phyloP scores from a whole-genome alignment of 2,329 filamentous ascomycete genomes.

The Calonectria pauciramosa region DNA sequence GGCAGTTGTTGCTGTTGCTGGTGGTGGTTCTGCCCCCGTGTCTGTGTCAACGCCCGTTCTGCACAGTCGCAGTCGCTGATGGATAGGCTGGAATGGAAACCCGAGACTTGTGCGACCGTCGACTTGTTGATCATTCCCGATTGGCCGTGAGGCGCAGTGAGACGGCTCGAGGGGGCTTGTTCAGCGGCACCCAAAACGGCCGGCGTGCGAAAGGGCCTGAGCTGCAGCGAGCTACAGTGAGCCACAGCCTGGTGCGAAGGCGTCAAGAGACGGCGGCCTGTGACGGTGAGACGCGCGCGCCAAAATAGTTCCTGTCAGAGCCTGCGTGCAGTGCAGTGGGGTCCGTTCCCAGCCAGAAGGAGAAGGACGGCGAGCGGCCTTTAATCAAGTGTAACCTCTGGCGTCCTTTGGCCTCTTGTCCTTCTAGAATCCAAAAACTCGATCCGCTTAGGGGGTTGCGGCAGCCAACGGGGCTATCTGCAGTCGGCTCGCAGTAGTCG shows the following conservation, averaged over 20 bases:
- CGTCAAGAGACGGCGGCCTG: conserved; percentile 9
- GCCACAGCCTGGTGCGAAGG: conserved; percentile 6
- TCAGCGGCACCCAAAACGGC: conserved; percentile 25
- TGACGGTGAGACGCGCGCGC: conserved; percentile 27
- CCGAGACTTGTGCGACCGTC: conserved; percentile 39
- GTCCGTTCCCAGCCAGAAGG: background rate
- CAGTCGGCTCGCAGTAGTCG: conserved; percentile 15
- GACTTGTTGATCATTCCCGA: conserved; percentile 44
- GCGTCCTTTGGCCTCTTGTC: background rate
- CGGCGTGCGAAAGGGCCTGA: conserved; percentile 16
- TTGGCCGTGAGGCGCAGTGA: conserved; percentile 23
- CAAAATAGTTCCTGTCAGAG: conserved; percentile 17
- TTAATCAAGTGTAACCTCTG: background rate
- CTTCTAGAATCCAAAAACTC: conserved; percentile 18
- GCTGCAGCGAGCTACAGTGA: conserved; percentile 2
- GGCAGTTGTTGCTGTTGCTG: background rate
- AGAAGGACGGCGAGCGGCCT: background rate
- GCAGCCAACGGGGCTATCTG: conserved; percentile 20
- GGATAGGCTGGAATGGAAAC: conserved; percentile 40
- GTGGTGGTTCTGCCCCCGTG: conserved; percentile 9
- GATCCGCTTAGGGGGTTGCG: conserved; percentile 19
- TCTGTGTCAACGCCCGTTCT: conserved; percentile 30
- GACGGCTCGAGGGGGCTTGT: conserved; percentile 13
- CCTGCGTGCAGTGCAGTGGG: conserved; percentile 11
- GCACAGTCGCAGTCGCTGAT: conserved; percentile 18